A percentile compares a stretch with the other conserved stretches of the same genome.
Conservation (phyloP, 805 yeast genomes). For the Debaryomyces tyrocola region DNA sequence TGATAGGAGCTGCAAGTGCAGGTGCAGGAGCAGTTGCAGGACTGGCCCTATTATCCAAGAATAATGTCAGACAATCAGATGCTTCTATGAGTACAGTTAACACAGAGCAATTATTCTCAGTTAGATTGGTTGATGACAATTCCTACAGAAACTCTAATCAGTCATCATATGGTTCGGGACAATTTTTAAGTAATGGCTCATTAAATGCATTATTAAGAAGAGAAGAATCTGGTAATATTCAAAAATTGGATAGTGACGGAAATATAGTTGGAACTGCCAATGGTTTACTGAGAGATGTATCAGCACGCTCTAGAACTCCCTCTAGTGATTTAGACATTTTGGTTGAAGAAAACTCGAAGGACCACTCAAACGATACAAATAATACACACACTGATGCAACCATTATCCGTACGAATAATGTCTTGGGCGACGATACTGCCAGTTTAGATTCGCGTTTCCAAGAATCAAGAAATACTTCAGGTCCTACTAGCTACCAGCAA, state of each 20-base stretch:
- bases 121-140: slow-evolving; percentile 66
- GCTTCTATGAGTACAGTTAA: slow-evolving; percentile 81
- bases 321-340: slow-evolving; percentile 28
- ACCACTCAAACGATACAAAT: slow-evolving; percentile 8
- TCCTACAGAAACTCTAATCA: slow-evolving; percentile 30
- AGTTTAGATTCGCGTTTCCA: slow-evolving; percentile 18
- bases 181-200: slow-evolving; percentile 24
- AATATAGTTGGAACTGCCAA: slow-evolving; percentile 30
- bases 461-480: slow-evolving; percentile 14
- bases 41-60: slow-evolving; percentile 16
- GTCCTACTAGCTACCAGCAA: slow-evolving; percentile 15
- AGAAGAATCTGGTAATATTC: slow-evolving; percentile 37
- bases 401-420: background rate
- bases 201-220: slow-evolving; percentile 23
- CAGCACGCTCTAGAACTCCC: slow-evolving; percentile 20
- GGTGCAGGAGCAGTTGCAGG: slow-evolving; percentile 5
- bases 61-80: slow-evolving; percentile 66
- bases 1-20: background rate
- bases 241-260: slow-evolving; percentile 46
- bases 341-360: slow-evolving; percentile 30
- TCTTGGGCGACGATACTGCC: slow-evolving; percentile 7
- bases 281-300: background rate
- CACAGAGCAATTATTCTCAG: slow-evolving; percentile 78
- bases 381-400: background rate
- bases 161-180: slow-evolving; percentile 20